Base-by-base conservation (phyloP, 257 asterid species). In the Verbena officinalis region DNA sequence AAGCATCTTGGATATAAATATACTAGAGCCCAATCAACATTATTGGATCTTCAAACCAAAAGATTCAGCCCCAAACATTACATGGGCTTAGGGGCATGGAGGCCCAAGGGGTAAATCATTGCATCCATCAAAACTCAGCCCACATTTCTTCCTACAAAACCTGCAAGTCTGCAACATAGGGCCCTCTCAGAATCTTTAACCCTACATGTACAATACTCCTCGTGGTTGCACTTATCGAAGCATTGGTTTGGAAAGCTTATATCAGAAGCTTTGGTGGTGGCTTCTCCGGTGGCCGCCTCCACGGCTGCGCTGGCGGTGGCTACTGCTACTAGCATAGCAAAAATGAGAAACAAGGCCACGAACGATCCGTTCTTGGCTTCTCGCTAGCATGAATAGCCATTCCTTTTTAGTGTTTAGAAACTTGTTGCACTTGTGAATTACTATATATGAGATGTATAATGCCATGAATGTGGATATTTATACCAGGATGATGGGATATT, bases 221-320 rank as follows among this genome's bases (percentile, higher is more conserved):
- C 63, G 30, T n/a, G 17, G 16, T 57, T 57, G 63, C 63, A 57
- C 16, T 4, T 9, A 38, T 57, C 44, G 19, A 57, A 57, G 27
- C 63, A 57, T 19, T 34, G 16, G 11, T 57, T 10, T 19, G 48
- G 63, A 57, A 57, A 57, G 9, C 14, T 57, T 23, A 57, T 31
- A 0, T 55, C 5, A 7, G 7, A 12, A n/a, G 9, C 9, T 55
- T 8, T 16, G 6, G 5, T 3, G 45, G 15, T 27, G 3, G 3
- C 62, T 16, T 14, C 45, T 24, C n/a, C 45, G 5, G 44, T 7
- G 23, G 14, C 43, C n/a, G n/a, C n/a, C 5, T 3, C n/a, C n/a
- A n/a, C n/a, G n/a, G n/a, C n/a, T n/a, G n/a, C n/a, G n/a, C n/a
- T n/a, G 62, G 62, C 45, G 6, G 27, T 9, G 15, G 5, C 14